Conservation (phyloP, 768 basidiomycete genomes). For the Mycena galericulata region DNA sequence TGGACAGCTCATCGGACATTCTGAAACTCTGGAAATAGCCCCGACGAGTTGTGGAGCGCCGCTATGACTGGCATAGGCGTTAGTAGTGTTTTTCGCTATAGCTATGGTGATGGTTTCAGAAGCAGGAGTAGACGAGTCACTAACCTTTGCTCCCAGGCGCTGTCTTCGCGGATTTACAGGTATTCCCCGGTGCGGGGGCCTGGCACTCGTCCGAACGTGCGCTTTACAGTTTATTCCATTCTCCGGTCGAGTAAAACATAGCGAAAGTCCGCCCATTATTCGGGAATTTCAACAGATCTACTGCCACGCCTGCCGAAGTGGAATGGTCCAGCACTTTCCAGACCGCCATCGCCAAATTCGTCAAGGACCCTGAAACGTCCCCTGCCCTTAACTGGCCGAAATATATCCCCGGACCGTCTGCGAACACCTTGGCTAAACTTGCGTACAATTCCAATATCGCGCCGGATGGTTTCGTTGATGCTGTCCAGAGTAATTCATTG, state of each 20-base stretch:
- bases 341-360: slow-evolving; percentile 37
- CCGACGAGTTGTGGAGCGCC: slow-evolving; percentile 33
- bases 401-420: slow-evolving; percentile 22
- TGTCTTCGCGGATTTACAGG: slow-evolving; percentile 37
- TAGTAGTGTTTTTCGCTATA: slow-evolving; percentile 34
- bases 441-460: slow-evolving; percentile 38
- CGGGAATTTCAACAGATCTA: slow-evolving; percentile 38
- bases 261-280: too few relatives aligned
- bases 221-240: too few relatives aligned
- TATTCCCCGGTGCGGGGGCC: slow-evolving; percentile 38
- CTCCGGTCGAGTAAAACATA: too few relatives aligned
- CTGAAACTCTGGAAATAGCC: slow-evolving; percentile 16
- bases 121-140: too few relatives aligned
- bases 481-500: slow-evolving; percentile 16
- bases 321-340: slow-evolving; percentile 39
- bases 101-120: too few relatives aligned
- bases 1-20: too few relatives aligned
- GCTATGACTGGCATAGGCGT: too few relatives aligned
- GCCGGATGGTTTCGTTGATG: slow-evolving; percentile 31
- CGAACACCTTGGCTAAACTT: slow-evolving; percentile 34
- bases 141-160: too few relatives aligned
- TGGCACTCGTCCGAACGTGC: slow-evolving; percentile 40
- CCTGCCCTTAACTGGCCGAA: slow-evolving; percentile 36
- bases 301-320: slow-evolving; percentile 37
- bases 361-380: slow-evolving; percentile 33